Conservation (phyloP, 2,329 filamentous ascomycete genomes). For the Cladophialophora yegresii region DNA sequence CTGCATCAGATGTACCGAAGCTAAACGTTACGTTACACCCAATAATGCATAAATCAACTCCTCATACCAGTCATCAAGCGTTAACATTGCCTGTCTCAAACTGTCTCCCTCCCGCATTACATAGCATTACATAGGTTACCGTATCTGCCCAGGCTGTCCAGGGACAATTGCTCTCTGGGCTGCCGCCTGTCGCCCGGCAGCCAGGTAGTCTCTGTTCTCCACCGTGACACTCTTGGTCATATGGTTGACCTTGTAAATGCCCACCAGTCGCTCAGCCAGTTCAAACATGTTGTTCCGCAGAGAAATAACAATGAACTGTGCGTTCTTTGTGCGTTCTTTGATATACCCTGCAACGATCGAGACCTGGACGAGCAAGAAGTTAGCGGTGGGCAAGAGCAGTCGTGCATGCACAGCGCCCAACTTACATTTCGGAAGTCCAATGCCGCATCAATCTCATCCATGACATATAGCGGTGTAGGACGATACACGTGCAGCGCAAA, state of each 20-base stretch:
- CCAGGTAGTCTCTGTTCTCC: slow-evolving; percentile 72
- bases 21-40: not conserved
- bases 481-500: slow-evolving; percentile 98
- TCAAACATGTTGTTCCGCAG: slow-evolving; percentile 99
- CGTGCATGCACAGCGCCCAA: slow-evolving; percentile 36
- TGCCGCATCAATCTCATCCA: slow-evolving; percentile 99
- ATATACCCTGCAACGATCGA: slow-evolving; percentile 99
- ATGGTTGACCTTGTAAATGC: slow-evolving; percentile 99
- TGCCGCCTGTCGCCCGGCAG: slow-evolving; percentile 18
- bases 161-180: not conserved
- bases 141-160: slow-evolving; percentile 6
- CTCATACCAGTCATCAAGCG: slow-evolving; percentile 3
- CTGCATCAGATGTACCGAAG: no score
- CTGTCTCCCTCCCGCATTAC: not conserved
- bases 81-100: not conserved
- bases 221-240: slow-evolving; percentile 94
- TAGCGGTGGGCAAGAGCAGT: not conserved
- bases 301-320: slow-evolving; percentile 98
- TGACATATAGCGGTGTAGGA: slow-evolving; percentile 95
- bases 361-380: slow-evolving; percentile 57
- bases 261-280: slow-evolving; percentile 88
- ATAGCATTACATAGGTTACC: not conserved
- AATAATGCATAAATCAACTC: not conserved
- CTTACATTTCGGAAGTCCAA: slow-evolving; percentile 96
- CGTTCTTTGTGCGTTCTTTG: slow-evolving; percentile 98